Percentiles rank a stretch among this genome's conserved stretches.
Conservation (phyloP, 768 basidiomycete genomes). For the Coprinopsis cinerea region DNA sequence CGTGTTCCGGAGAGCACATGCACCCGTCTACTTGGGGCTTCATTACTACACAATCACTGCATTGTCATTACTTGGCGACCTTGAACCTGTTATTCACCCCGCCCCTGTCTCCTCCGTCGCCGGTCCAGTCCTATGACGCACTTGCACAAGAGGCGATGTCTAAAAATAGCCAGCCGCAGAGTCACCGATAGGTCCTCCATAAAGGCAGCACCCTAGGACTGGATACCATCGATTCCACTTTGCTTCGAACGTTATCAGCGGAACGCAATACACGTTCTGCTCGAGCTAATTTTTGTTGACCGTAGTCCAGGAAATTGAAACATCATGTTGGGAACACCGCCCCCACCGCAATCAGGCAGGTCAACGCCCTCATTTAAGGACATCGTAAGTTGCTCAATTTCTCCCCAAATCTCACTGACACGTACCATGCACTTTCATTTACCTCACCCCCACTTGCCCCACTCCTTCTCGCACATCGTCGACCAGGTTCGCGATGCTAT, state of each 20-base stretch:
- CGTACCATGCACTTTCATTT: conserved; percentile 42
- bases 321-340: conserved; percentile 16
- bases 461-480: conserved; percentile 39
- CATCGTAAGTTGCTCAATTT: conserved; percentile 18
- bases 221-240: too few species aligned
- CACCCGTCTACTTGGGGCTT: too few species aligned
- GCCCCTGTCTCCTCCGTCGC: not conserved
- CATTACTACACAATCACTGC: too few species aligned
- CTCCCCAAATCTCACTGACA: conserved; percentile 1
- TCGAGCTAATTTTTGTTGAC: too few species aligned
- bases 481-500: conserved; percentile 66
- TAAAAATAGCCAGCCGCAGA: not conserved
- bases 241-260: too few species aligned
- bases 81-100: not conserved
- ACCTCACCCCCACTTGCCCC: conserved; percentile 31
- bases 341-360: conserved; percentile 20
- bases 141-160: too few species aligned
- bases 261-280: too few species aligned
- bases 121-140: too few species aligned
- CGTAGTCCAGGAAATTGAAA: not conserved
- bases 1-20: not conserved
- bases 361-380: conserved; percentile 26
- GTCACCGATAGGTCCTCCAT: too few species aligned
- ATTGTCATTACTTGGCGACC: too few species aligned
- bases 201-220: too few species aligned